Evolutionary conservation across 179 eudicot genomes (phyloP).

Genomic region (Silene noctiflora): DNA sequence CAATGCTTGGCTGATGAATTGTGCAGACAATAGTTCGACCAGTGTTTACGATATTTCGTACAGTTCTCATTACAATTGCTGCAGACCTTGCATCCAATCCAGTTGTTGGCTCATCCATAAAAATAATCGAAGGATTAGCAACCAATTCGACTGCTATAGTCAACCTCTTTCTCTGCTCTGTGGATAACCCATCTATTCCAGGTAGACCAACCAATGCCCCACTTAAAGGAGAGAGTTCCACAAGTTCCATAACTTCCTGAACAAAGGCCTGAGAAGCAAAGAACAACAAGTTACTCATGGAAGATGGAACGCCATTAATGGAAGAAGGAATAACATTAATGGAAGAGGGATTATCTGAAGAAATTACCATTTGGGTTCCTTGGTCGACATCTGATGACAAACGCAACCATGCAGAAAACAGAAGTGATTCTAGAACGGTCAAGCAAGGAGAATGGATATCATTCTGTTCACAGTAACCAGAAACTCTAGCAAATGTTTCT

Average conservation of each 20-base stretch:
- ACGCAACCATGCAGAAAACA: slow-evolving; percentile 91
- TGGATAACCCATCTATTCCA: slow-evolving; percentile 90
- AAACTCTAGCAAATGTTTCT: slow-evolving; percentile 91
- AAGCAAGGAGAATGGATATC: slow-evolving; percentile 95
- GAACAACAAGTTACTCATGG: slow-evolving; percentile 16
- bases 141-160: slow-evolving; percentile 95
- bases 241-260: slow-evolving; percentile 94
- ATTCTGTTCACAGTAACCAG: slow-evolving; percentile 98
- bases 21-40: slow-evolving; percentile 96
- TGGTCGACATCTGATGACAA: slow-evolving; percentile 63
- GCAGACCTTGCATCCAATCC: slow-evolving; percentile 97
- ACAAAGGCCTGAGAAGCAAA: slow-evolving; percentile 61
- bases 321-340: background rate
- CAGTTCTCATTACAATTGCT: slow-evolving; percentile 97
- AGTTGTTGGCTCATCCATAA: slow-evolving; percentile 99
- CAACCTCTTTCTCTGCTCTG: slow-evolving; percentile 87
- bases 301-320: background rate
- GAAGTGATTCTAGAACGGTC: slow-evolving; percentile 81
- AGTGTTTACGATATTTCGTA: slow-evolving; percentile 88
- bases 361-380: slow-evolving; percentile 66
- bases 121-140: slow-evolving; percentile 90
- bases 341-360: background rate
- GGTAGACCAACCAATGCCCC: slow-evolving; percentile 91
- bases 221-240: slow-evolving; percentile 70
- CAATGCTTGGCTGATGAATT: slow-evolving; percentile 96